phyloP scores from a whole-genome alignment of 805 yeast genomes.

The Blastobotrys parvus region DNA sequence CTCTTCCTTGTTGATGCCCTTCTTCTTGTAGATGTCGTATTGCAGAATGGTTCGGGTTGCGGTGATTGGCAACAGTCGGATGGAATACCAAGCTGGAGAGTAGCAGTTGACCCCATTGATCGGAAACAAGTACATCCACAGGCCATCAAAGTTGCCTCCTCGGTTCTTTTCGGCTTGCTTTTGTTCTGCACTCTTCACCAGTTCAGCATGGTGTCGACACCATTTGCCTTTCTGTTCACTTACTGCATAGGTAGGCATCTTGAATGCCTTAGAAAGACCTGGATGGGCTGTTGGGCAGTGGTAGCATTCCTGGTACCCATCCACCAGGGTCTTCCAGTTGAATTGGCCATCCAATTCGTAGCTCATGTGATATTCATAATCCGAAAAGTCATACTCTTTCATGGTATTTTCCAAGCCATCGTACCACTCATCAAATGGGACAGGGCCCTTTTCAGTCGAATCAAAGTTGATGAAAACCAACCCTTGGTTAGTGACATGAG shows the following conservation, averaged over 20 bases:
- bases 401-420: not conserved
- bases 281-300: not conserved
- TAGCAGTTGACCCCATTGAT: not conserved
- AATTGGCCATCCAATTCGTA: not conserved
- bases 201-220: too few species aligned
- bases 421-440: not conserved
- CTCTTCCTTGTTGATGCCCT: not conserved
- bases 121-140: not conserved
- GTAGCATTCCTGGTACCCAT: not conserved
- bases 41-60: not conserved
- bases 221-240: too few species aligned
- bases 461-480: slow-evolving; percentile 1
- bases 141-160: not conserved
- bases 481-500: slow-evolving; percentile 1
- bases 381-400: not conserved
- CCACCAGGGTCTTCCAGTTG: slow-evolving; percentile 1
- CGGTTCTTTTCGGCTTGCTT: too few species aligned
- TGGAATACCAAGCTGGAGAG: not conserved
- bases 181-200: too few species aligned
- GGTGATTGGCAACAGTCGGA: not conserved
- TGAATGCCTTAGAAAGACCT: not conserved
- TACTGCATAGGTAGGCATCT: too few species aligned
- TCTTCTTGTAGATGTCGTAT: slow-evolving; percentile 1
- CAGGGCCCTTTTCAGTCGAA: not conserved
- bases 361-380: not conserved